Percentiles rank a stretch among this genome's conserved stretches.
Conservation (phyloP, 257 asterid genomes). For the Solanum sitiens region DNA sequence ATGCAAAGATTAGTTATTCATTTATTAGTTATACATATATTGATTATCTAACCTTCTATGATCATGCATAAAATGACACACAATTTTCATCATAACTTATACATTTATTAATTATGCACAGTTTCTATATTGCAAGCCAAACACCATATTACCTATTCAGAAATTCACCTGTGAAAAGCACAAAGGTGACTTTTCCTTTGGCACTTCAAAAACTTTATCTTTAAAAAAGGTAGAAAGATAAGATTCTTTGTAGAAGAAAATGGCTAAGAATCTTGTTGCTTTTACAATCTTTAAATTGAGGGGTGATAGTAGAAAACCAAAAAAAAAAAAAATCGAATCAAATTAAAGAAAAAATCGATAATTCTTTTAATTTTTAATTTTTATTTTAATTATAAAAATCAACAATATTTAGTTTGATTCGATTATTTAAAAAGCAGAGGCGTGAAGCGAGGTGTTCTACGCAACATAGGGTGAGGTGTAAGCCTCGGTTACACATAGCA, state of each 20-base stretch:
- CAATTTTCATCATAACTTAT: background rate
- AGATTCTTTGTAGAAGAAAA: background rate
- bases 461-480: background rate
- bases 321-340: background rate
- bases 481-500: background rate
- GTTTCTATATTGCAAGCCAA: too few relatives aligned
- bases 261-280: background rate
- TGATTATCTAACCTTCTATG: too few relatives aligned
- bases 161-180: background rate
- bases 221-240: background rate
- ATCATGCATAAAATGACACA: background rate
- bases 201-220: background rate
- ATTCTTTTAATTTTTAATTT: background rate
- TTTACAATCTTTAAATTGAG: background rate
- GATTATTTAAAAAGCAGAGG: background rate
- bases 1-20: too few relatives aligned
- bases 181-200: background rate
- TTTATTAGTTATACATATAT: too few relatives aligned
- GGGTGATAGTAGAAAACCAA: background rate
- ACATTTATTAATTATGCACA: too few relatives aligned
- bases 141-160: too few relatives aligned
- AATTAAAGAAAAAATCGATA: background rate
- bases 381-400: background rate
- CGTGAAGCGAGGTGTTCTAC: too few relatives aligned
- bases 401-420: background rate